phyloP scores from a whole-genome alignment of 108 stramenopile genomes.

The Nannochloropsis oceanica region DNA sequence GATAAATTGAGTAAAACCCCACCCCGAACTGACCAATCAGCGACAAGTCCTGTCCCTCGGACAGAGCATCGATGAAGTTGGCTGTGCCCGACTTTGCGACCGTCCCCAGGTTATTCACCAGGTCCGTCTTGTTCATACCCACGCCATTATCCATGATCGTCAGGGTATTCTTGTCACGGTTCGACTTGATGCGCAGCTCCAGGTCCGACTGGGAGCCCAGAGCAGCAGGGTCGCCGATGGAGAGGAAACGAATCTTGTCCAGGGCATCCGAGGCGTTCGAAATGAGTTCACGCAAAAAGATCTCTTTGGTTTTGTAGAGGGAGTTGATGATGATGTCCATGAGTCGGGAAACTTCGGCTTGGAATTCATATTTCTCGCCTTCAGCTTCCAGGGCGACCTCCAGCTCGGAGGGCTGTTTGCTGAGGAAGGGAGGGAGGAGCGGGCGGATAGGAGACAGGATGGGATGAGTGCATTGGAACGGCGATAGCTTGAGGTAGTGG shows the following conservation, averaged over 20 bases:
- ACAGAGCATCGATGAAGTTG: constrained; percentile 87
- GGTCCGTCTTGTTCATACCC: constrained; percentile 89
- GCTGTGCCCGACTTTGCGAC: constrained; percentile 98
- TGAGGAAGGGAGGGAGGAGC: not conserved
- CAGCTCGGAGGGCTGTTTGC: constrained; percentile 1
- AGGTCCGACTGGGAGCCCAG: constrained; percentile 60
- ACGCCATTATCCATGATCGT: constrained; percentile 89
- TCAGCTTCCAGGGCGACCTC: constrained; percentile 17
- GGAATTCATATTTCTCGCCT: constrained; percentile 59
- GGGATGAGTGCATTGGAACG: too few species aligned
- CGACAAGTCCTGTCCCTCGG: constrained; percentile 57
- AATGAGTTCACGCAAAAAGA: constrained; percentile 52
- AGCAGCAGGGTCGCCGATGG: constrained; percentile 60
- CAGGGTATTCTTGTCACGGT: constrained; percentile 52
- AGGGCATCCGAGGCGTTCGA: constrained; percentile 96
- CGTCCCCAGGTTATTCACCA: constrained; percentile 92
- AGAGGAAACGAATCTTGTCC: constrained; percentile 93
- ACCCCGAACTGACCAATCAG: constrained; percentile 99
- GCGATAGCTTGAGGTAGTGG: too few species aligned
- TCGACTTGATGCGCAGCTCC: constrained; percentile 74
- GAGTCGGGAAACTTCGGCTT: constrained; percentile 94
- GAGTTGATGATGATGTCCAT: constrained; percentile 99
- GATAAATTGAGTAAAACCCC: constrained; percentile 93
- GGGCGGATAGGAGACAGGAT: too few species aligned
- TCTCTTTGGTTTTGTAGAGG: constrained; percentile 96